phyloP scores from a whole-genome alignment of 495 filamentous ascomycete species.

The Aspergillus cristatus region DNA sequence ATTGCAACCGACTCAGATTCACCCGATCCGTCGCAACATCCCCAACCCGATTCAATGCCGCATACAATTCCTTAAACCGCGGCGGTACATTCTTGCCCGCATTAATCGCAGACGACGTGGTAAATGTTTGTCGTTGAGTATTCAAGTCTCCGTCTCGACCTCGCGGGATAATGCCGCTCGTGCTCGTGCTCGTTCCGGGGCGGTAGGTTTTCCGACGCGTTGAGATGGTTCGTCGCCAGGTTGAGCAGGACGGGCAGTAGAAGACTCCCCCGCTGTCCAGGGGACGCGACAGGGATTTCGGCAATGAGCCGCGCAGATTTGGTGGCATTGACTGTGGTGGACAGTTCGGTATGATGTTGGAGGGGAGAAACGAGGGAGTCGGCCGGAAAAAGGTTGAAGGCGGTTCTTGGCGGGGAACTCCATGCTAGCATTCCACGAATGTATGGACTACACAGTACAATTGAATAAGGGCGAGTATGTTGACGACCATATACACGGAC shows the following conservation, averaged over 20 bases:
- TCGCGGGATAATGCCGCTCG: conserved; percentile 5
- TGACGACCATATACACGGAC: too few relatives aligned
- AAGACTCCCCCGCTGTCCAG: conserved; percentile 16
- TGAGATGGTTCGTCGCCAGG: conserved; percentile 23
- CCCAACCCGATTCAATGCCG: conserved; percentile 52
- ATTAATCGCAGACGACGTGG: conserved; percentile 19
- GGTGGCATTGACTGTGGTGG: conserved; percentile 26
- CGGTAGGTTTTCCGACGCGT: conserved; percentile 13
- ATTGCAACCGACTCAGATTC: conserved; percentile 65
- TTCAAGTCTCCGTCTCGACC: too few relatives aligned
- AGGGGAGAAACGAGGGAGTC: not conserved
- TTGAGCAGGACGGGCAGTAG: conserved; percentile 33
- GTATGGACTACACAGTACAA: too few relatives aligned
- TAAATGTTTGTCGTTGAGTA: too few relatives aligned
- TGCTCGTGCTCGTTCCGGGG: too few relatives aligned
- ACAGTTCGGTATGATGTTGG: conserved; percentile 6
- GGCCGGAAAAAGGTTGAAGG: conserved; percentile 1
- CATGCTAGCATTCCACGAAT: too few relatives aligned
- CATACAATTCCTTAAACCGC: conserved; percentile 45
- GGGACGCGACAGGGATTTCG: conserved; percentile 25
- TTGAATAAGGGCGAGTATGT: too few relatives aligned
- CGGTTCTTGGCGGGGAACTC: conserved; percentile 13
- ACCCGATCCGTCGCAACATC: conserved; percentile 54
- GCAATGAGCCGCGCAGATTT: conserved; percentile 31
- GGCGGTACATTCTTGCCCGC: conserved; percentile 26